Conservation (phyloP, 139 green algal species). For the Zygnema cylindricum region DNA sequence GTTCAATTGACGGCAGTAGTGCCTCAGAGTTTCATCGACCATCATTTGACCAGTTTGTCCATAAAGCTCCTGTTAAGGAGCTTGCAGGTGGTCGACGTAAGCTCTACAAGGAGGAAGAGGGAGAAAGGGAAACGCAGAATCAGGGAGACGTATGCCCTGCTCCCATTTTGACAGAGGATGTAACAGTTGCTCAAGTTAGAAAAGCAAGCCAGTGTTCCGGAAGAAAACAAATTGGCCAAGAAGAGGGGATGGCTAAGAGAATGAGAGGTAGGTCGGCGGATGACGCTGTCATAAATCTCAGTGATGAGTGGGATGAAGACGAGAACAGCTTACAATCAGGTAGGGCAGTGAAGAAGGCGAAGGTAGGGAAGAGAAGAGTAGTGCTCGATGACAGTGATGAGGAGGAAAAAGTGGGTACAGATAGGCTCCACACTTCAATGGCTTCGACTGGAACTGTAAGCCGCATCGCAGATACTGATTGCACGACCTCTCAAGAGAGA, state of each 20-base stretch:
- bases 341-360: not conserved
- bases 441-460: not conserved
- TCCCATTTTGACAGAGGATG: not conserved
- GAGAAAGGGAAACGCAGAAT: not conserved
- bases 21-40: not conserved
- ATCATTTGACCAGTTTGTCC: not conserved
- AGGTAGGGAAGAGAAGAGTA: not conserved
- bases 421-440: not conserved
- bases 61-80: not conserved
- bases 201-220: too few relatives aligned
- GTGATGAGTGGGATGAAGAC: not conserved
- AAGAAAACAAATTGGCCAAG: not conserved
- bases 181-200: not conserved
- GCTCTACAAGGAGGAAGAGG: not conserved
- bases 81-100: not conserved
- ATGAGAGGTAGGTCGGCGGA: not conserved
- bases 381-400: not conserved
- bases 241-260: not conserved
- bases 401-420: not conserved
- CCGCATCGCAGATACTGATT: too few relatives aligned
- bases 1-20: too few relatives aligned
- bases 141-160: not conserved
- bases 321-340: not conserved
- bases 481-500: not conserved
- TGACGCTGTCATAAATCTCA: not conserved